Base-by-base conservation (phyloP, 2,329 filamentous ascomycete species). In the Graphilbum sp. region DNA sequence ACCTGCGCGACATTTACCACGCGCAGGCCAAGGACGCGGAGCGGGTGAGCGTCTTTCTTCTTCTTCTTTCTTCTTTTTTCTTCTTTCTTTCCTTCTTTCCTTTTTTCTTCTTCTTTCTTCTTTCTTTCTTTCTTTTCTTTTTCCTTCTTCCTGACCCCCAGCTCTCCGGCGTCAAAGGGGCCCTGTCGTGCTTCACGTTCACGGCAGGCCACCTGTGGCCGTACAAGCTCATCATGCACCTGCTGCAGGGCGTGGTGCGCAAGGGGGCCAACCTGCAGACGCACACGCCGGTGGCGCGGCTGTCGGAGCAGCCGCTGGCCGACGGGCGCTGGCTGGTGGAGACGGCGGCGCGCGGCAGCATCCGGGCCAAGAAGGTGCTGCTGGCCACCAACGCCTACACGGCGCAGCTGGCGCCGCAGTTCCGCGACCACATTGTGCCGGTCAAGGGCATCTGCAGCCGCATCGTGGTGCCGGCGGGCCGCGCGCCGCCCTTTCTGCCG, bases 371-470 rank as follows among this genome's bases (percentile, higher is more conserved):
- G 1, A 45, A 43, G 36, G 45, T 56, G 6, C 40, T 56, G 5
- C 44, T 49, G 19, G 53, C 54, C 11, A 54, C 46, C 17, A 56
- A 55, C 37, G 53, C 38, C 17, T 56, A 55, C 38, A 49, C 51
- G 11, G 42, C 47, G 3, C 42, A 43, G 7, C 30, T 57, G 6
- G 39, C 51, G 5, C 52, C 52, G 9, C 42, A 52, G 34, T 52
- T 36, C 23, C 8, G 12, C 21, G 13, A 32, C 17, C 31, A 32
- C 31, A 32, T 32, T 61, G 66, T 3, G 59, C 58, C 62, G 62
- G 66, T 27, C 63, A 57, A 38, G 65, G 52, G 12, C 60, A 63
- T 36, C 55, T 52, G 32, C 53, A 54, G n/a, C 63, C 60, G 34
- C 31, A 32, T 32, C 31, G 7, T 18, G 13, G 31, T 32, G n/a